These are phyloP conservation scores for Cajanus cajan DNA, from an alignment of 306 rosid species.

Conservation along the genomic window DNA sequence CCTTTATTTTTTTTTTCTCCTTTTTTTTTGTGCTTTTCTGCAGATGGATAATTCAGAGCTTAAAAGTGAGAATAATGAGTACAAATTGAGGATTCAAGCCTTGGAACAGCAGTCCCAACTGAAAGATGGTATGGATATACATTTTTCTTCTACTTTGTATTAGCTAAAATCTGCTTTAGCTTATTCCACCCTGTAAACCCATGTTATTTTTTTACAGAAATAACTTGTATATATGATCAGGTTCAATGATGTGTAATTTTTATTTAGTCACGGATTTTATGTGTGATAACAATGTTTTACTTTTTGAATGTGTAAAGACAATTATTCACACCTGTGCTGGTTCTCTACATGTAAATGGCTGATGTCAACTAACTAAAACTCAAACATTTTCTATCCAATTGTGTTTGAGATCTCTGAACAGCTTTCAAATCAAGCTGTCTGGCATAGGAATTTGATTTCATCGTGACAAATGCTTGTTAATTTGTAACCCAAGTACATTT, in stretches of 20 bases:
- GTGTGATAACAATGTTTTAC: not conserved
- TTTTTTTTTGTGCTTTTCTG: slow-evolving; percentile 12
- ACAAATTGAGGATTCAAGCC: slow-evolving; percentile 85
- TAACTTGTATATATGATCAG: not conserved
- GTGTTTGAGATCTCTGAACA: not conserved
- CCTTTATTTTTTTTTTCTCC: not conserved
- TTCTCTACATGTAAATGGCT: not conserved
- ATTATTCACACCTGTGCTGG: slow-evolving; percentile 2
- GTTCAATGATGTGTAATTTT: not conserved
- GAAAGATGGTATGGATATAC: slow-evolving; percentile 61
- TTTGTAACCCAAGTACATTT: not conserved
- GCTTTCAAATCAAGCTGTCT: slow-evolving; percentile 6
- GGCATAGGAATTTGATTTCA: slow-evolving; percentile 7
- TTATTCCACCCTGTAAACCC: not conserved
- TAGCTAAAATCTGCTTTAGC: slow-evolving; percentile 13
- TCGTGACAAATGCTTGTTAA: not conserved
- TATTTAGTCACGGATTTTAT: not conserved
- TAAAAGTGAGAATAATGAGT: slow-evolving; percentile 67
- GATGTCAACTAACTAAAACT: slow-evolving; percentile 10
- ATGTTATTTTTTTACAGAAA: not conserved
- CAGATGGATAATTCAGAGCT: slow-evolving; percentile 64
- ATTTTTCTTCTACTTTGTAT: slow-evolving; percentile 25
- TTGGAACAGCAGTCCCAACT: slow-evolving; percentile 83
- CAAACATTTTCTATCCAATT: slow-evolving; percentile 3
- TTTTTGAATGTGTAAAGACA: not conserved